Conservation (phyloP, 225 moss, liverwort and hornwort genomes). For the Polytrichum formosum region DNA sequence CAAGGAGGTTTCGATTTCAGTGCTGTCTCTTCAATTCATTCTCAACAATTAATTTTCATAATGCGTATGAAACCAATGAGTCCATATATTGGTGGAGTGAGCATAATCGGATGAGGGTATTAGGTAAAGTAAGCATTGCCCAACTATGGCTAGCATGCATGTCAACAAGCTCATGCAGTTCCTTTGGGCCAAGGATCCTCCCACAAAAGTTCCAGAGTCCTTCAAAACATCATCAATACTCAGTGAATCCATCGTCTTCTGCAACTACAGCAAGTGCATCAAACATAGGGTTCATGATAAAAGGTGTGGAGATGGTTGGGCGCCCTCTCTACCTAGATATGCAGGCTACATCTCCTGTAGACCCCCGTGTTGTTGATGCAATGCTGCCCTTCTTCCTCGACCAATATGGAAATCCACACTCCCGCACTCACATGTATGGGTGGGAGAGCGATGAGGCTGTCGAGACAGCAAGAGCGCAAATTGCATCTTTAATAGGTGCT, state of each 20-base stretch:
- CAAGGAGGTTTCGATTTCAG: no score
- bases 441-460: constrained; percentile 61
- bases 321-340: constrained; percentile 56
- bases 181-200: not conserved
- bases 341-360: constrained; percentile 54
- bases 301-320: constrained; percentile 41
- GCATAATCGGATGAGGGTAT: no score
- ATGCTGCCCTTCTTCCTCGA: constrained; percentile 57
- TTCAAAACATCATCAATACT: not conserved
- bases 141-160: not conserved
- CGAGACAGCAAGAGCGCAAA: constrained; percentile 38
- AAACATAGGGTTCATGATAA: constrained; percentile 38
- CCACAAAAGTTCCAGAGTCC: not conserved
- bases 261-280: not conserved
- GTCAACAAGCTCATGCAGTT: not conserved
- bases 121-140: not conserved
- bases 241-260: not conserved
- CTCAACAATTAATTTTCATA: no score
- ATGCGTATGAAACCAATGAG: no score
- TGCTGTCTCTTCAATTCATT: no score
- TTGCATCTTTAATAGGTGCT: constrained; percentile 43
- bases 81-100: no score
- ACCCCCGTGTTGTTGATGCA: constrained; percentile 40
- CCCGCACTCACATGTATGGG: constrained; percentile 43
- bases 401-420: constrained; percentile 59